Evolutionary conservation across 495 filamentous ascomycete genomes (phyloP).

Genomic region (Penicillium diatomitis): DNA sequence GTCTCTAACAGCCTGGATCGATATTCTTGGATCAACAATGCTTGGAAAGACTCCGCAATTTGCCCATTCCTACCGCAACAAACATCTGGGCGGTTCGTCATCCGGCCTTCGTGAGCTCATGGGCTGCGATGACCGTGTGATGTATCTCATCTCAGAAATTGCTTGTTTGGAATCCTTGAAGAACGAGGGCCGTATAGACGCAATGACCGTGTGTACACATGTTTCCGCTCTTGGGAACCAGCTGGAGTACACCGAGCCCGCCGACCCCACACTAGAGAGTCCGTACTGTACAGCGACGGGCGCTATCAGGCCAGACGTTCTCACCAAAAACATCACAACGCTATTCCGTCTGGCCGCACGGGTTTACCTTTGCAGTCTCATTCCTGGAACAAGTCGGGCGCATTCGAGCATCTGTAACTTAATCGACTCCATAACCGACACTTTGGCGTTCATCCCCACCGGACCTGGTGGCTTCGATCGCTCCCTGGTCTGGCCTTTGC

Average conservation of each 20-base stretch:
- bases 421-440: too few relatives aligned
- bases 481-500: slow-evolving; percentile 84
- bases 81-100: slow-evolving; percentile 64
- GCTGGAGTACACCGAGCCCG: slow-evolving; percentile 67
- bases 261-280: slow-evolving; percentile 44
- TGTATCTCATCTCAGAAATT: slow-evolving; percentile 98
- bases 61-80: slow-evolving; percentile 83
- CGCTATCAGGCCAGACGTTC: slow-evolving; percentile 67
- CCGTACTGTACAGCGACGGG: slow-evolving; percentile 48
- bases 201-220: slow-evolving; percentile 75
- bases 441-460: slow-evolving; percentile 74
- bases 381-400: too few relatives aligned
- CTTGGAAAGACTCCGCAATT: slow-evolving; percentile 75
- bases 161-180: slow-evolving; percentile 89
- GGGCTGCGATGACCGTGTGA: slow-evolving; percentile 95
- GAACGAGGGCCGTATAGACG: slow-evolving; percentile 64
- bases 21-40: slow-evolving; percentile 94
- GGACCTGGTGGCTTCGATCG: slow-evolving; percentile 80
- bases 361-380: too few relatives aligned
- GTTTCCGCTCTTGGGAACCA: slow-evolving; percentile 73
- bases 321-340: too few relatives aligned
- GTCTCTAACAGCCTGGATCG: slow-evolving; percentile 91
- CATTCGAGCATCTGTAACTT: too few relatives aligned
- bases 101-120: slow-evolving; percentile 85
- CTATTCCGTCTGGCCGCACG: too few relatives aligned